Evolutionary conservation across 2,329 filamentous ascomycete species (phyloP).

Genomic region (Paecilomyces niveus): DNA sequence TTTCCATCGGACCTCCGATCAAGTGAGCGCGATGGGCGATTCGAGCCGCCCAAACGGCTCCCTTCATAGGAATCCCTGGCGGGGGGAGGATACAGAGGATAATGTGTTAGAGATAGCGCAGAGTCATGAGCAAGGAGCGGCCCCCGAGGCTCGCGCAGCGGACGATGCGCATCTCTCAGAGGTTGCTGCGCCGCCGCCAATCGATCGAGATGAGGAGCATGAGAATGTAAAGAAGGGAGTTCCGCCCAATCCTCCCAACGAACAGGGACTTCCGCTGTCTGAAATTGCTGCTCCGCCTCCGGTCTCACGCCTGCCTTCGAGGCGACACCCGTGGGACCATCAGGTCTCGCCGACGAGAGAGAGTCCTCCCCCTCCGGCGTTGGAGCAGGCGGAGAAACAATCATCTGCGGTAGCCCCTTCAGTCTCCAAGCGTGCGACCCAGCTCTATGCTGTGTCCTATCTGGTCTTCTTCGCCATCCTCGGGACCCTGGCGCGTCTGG

Average conservation of each 20-base stretch:
- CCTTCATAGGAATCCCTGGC: background rate
- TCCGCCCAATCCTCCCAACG: conserved; percentile 7
- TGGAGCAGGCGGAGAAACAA: conserved; percentile 1
- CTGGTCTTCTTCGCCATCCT: conserved; percentile 78
- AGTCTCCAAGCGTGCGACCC: conserved; percentile 47
- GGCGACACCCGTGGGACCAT: conserved; percentile 27
- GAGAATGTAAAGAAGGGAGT: background rate
- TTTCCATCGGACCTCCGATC: background rate
- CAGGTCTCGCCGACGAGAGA: conserved; percentile 10
- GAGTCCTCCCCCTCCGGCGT: conserved; percentile 7
- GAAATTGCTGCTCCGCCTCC: conserved; percentile 33
- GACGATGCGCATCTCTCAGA: conserved; percentile 5
- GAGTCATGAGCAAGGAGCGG: background rate
- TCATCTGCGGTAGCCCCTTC: conserved; percentile 9
- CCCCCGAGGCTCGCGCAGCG: conserved; percentile 2
- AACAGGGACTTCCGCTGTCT: conserved; percentile 12
- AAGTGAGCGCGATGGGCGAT: background rate
- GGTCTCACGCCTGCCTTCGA: conserved; percentile 33
- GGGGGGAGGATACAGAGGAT: background rate
- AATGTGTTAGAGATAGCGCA: background rate
- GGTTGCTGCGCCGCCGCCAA: conserved; percentile 1
- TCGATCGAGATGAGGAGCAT: background rate
- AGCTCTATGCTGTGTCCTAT: conserved; percentile 69
- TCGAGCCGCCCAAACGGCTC: background rate
- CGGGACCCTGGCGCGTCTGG: conserved; percentile 76